Evolutionary conservation across 805 yeast species (phyloP).

Genomic region (Metschnikowia colocasiae): DNA sequence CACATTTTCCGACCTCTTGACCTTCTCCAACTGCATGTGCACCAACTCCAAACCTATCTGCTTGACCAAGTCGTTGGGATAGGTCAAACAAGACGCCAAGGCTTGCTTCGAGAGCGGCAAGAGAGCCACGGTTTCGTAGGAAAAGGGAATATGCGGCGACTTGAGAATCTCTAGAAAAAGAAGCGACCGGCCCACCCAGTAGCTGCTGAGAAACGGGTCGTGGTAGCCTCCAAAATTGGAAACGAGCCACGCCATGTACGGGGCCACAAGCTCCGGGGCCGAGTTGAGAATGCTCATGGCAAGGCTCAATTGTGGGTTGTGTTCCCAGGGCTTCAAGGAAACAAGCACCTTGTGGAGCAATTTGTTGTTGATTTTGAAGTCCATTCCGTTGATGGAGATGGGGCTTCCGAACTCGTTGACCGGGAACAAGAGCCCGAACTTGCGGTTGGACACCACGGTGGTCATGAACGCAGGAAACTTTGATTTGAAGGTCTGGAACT

Average conservation of each 20-base stretch:
- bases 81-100: slow-evolving; percentile 52
- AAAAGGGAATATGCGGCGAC: slow-evolving; percentile 49
- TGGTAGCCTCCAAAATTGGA: slow-evolving; percentile 61
- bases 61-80: slow-evolving; percentile 47
- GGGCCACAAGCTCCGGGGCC: slow-evolving; percentile 69
- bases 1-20: slow-evolving; percentile 23
- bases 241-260: slow-evolving; percentile 57
- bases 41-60: slow-evolving; percentile 65
- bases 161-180: slow-evolving; percentile 55
- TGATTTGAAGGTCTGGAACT: slow-evolving; percentile 30
- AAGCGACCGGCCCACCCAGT: slow-evolving; percentile 76
- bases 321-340: slow-evolving; percentile 78
- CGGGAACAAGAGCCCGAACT: slow-evolving; percentile 44
- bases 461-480: slow-evolving; percentile 46
- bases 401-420: slow-evolving; percentile 50
- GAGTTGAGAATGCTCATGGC: slow-evolving; percentile 46
- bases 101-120: slow-evolving; percentile 56
- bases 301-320: slow-evolving; percentile 56
- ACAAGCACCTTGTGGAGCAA: slow-evolving; percentile 59
- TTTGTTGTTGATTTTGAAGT: slow-evolving; percentile 64
- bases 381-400: slow-evolving; percentile 45
- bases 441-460: slow-evolving; percentile 45
- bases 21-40: slow-evolving; percentile 49
- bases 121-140: slow-evolving; percentile 59
- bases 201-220: slow-evolving; percentile 76